Base-by-base conservation (phyloP, 148 eudicot genomes). In the Nepenthes gracilis region DNA sequence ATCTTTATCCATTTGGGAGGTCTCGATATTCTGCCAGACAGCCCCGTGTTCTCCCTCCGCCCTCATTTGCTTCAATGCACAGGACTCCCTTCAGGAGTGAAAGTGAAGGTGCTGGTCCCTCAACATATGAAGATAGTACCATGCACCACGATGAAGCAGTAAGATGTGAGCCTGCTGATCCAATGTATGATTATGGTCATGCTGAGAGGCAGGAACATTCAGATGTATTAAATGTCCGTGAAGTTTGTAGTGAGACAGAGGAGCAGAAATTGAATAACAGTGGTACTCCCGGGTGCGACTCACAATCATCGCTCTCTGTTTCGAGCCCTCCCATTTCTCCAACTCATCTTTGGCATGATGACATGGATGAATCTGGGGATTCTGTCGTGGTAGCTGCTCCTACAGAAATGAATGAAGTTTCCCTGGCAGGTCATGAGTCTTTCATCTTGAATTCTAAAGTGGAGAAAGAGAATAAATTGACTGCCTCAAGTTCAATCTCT, bases 41-140 rank as follows among this genome's bases (percentile, higher is more conserved):
- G 66, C 96, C 99, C 36, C 95, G 99, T 61, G 99, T 93, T 33
- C 85, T 86, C n/a, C 99, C 99, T 35, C 97, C 97, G 64, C 99
- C 93, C 48, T 74, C 85, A 64, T 52, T 88, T 35, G 73, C 73
- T 63, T 76, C 88, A 6, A 35, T 65, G 36, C 90, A 80, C 35
- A 84, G 73, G 63, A 54, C 81, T 64, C 64, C 80, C 13, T 73
- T 72, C 56, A 74, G 87, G 66, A 77, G 75, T 34, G 82, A 73
- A 55, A 69, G 61, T 67, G 88, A 84, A 49, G 79, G 33, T 61
- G 70, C 77, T 61, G 80, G 79, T 65, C 60, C 86, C 36, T 78
- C 96, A 64, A 60, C 71, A 54, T 82, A 77, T 61, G 67, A 76
- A 45, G 77, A 73, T 34, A 63, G 59, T 58, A 52, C 57, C 40